Evolutionary conservation across 768 basidiomycete genomes (phyloP).

Genomic region (Gautieria morchelliformis): DNA sequence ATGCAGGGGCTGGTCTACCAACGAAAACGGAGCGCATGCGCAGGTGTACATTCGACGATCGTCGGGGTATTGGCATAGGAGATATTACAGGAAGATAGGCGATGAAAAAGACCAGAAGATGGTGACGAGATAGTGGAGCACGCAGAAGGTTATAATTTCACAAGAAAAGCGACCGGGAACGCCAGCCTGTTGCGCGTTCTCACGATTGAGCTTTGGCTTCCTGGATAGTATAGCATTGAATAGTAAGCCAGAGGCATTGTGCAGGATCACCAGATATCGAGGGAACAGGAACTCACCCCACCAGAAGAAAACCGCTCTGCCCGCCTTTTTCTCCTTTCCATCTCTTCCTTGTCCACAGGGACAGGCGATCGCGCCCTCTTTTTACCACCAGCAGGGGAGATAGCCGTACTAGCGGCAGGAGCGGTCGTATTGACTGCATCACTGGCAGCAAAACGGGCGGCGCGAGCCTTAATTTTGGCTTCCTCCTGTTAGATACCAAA

Average conservation of each 20-base stretch:
- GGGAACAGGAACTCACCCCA: neutral
- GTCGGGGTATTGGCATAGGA: neutral
- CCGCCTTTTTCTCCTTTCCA: slow-evolving; percentile 48
- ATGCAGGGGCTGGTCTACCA: neutral
- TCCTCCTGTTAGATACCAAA: slow-evolving; percentile 27
- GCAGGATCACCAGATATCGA: too few species aligned
- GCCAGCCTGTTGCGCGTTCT: neutral
- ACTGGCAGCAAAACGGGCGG: slow-evolving; percentile 39
- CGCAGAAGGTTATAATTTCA: too few species aligned
- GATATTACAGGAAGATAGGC: neutral
- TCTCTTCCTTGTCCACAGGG: slow-evolving; percentile 46
- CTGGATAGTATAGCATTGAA: neutral
- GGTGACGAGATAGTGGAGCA: too few species aligned
- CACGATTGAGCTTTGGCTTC: slow-evolving; percentile 4
- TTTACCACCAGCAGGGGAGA: neutral
- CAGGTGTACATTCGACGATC: neutral
- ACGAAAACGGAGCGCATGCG: neutral
- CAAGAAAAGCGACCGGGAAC: neutral
- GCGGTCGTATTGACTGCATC: neutral
- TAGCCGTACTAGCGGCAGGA: too few species aligned
- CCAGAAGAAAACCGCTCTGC: slow-evolving; percentile 44
- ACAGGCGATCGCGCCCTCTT: slow-evolving; percentile 27
- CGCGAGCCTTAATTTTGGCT: slow-evolving; percentile 42
- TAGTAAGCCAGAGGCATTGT: too few species aligned
- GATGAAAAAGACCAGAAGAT: neutral